Base-by-base conservation (phyloP, 257 asterid species). In the Cruciata laevipes region DNA sequence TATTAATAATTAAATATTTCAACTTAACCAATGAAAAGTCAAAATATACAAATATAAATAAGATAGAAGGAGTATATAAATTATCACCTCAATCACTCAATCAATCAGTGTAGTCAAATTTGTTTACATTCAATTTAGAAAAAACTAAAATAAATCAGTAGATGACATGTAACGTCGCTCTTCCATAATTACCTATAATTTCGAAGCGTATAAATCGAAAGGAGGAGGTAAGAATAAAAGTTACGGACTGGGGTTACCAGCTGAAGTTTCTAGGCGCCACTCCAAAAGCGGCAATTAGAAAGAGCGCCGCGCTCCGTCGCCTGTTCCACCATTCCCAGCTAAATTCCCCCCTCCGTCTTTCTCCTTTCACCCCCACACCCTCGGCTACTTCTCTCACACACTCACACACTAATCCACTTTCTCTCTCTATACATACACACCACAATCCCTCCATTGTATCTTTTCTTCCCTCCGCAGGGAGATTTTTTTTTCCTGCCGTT, bases 241-340 rank as follows among this genome's bases (percentile, higher is more conserved):
- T 52, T 52, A n/a, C 60, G 60, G 51, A 35, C 51, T 42, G 51
- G 25, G 24, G 60, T 55, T 55, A 18, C 30, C 2, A 55, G 25
- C 60, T 55, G 60, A 55, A 55, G 14, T n/a, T 55, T 52, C 58
- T 31, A 55, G 60, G 25, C 60, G 27, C 25, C 25, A 52, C 58
- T 31, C 60, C 30, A 55, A 55, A 23, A 55, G 57, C 58, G 25
- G 60, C 25, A 55, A n/a, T 20, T 7, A 55, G 25, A 3, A 21
- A 21, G 60, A 1, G 25, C 60, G 13, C 24, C 60, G 25, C 60
- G 30, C 60, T n/a, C 25, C 20, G 12, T 23, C 60, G 60, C 25
- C 8, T 55, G 31, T 55, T n/a, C 60, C 60, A 42, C 51, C 51
- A 42, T 42, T 42, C 51, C 51, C 51, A 42, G 13, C 51, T 5